phyloP scores from a whole-genome alignment of 164 flowering plant genomes.

The Litsea cubeba region DNA sequence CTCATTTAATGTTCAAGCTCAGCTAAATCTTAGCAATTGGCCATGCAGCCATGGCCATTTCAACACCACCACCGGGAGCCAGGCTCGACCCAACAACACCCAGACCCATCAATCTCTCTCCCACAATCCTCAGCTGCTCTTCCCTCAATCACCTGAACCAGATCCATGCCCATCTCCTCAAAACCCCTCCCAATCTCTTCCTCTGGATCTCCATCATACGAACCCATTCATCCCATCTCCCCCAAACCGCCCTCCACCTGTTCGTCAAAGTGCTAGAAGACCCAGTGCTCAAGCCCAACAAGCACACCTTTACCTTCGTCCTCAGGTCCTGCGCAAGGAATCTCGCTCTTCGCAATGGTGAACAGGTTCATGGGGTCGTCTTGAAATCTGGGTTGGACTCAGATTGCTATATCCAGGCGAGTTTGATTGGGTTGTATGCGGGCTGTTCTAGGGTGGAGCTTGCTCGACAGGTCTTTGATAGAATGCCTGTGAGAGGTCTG shows the following conservation, averaged over 20 bases:
- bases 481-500: not conserved
- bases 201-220: conserved; percentile 2
- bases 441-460: not conserved
- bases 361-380: not conserved
- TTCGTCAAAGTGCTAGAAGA: not conserved
- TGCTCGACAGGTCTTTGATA: not conserved
- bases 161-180: conserved; percentile 6
- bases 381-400: not conserved
- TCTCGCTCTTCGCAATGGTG: not conserved
- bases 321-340: conserved; percentile 2
- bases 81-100: no score
- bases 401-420: not conserved
- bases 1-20: no score
- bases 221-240: not conserved
- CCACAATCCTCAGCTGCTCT: not conserved
- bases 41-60: no score
- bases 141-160: not conserved
- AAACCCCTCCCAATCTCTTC: not conserved
- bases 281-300: not conserved
- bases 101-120: no score
- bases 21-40: no score
- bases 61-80: no score
- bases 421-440: not conserved
- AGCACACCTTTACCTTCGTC: conserved; percentile 3
- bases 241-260: conserved; percentile 1